These are phyloP conservation scores for Polygonum aviculare DNA, from an alignment of 148 eudicot species.

Conservation along the genomic window DNA sequence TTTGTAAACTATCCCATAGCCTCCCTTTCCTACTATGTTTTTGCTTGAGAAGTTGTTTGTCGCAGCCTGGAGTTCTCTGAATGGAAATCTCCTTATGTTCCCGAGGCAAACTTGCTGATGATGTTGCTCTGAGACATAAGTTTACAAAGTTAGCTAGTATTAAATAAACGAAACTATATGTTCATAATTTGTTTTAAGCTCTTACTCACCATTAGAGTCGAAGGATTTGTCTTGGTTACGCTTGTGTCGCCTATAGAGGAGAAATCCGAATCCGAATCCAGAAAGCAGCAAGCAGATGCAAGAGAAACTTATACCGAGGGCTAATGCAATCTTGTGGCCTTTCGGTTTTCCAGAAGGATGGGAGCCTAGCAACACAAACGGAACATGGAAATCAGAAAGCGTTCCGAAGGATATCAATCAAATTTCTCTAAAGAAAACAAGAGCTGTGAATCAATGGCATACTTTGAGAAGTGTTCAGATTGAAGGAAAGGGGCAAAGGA, in stretches of 20 bases:
- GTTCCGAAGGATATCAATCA: background rate
- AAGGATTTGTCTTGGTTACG: slow-evolving; percentile 44
- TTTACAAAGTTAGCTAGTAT: background rate
- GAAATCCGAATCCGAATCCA: slow-evolving; percentile 40
- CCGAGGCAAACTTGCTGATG: slow-evolving; percentile 18
- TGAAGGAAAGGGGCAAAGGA: slow-evolving; percentile 55
- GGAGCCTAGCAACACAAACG: slow-evolving; percentile 19
- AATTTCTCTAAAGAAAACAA: background rate
- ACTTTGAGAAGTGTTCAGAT: slow-evolving; percentile 42
- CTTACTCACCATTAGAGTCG: slow-evolving; percentile 40
- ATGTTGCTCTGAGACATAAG: slow-evolving; percentile 8
- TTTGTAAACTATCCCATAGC: slow-evolving; percentile 18
- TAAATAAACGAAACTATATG: background rate
- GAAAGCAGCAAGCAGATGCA: slow-evolving; percentile 44
- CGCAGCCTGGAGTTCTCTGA: slow-evolving; percentile 17
- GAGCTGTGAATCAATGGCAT: slow-evolving; percentile 3
- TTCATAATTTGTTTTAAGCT: background rate
- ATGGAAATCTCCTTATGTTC: slow-evolving; percentile 14
- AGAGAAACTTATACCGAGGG: slow-evolving; percentile 52
- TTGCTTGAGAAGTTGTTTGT: slow-evolving; percentile 21
- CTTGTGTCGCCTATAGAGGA: slow-evolving; percentile 47
- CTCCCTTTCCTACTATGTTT: slow-evolving; percentile 21
- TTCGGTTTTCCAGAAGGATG: slow-evolving; percentile 25
- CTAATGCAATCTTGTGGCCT: slow-evolving; percentile 47
- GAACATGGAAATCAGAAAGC: background rate